These are phyloP conservation scores for Narthecium ossifragum DNA, from an alignment of 106 monocot genomes.

Conservation along the genomic window DNA sequence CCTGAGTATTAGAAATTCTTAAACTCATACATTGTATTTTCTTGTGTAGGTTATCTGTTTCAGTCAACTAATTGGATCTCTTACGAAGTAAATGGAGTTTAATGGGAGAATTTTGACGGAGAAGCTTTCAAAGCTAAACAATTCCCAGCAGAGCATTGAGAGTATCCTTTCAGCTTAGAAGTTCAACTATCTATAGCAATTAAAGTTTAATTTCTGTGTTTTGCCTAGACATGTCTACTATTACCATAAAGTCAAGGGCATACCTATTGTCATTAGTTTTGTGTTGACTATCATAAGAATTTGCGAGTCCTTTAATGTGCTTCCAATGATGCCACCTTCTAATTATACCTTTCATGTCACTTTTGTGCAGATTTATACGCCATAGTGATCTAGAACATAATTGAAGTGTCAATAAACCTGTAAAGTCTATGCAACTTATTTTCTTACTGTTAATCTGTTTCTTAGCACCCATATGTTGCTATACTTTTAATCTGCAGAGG, in stretches of 20 bases:
- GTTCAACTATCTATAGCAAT: neutral
- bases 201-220: neutral
- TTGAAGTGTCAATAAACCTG: no score
- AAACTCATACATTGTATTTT: no score
- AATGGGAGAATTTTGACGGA: conserved; percentile 10
- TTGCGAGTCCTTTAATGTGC: neutral
- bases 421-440: no score
- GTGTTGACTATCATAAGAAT: neutral
- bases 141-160: conserved; percentile 15
- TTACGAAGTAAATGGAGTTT: conserved; percentile 4
- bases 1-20: no score
- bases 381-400: no score
- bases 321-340: no score
- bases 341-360: no score
- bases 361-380: no score
- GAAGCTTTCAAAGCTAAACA: conserved; percentile 14
- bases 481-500: no score
- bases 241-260: neutral
- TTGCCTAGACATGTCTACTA: neutral
- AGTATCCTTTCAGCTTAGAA: conserved; percentile 8
- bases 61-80: neutral
- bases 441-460: no score
- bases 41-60: neutral
- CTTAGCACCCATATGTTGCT: no score
- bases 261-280: neutral